A percentile compares a stretch with the other conserved stretches of the same genome.
phyloP scores from a whole-genome alignment of 208 protist species.

The Trypanosoma congolense region DNA sequence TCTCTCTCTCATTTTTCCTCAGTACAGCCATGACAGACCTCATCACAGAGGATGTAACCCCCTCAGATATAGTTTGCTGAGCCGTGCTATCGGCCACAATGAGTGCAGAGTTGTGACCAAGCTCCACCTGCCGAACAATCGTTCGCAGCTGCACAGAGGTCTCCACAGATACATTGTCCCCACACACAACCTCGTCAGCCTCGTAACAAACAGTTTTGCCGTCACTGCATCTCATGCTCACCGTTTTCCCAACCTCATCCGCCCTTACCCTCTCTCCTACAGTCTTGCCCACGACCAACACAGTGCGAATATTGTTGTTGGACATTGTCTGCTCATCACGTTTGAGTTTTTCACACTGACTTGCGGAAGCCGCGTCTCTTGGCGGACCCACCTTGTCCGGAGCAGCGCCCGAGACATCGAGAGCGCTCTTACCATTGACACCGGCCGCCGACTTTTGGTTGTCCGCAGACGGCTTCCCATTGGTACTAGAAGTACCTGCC shows the following conservation, averaged over 20 bases:
- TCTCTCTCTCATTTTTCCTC: conserved; percentile 19
- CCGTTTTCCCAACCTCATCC: conserved; percentile 18
- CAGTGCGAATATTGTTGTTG: conserved; percentile 5
- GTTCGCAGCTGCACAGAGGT: conserved; percentile 27
- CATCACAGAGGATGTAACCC: conserved; percentile 21
- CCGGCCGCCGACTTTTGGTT: not conserved
- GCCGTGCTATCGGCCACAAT: conserved; percentile 36
- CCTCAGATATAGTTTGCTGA: conserved; percentile 13
- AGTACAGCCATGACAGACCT: conserved; percentile 25
- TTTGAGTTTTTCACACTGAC: not conserved
- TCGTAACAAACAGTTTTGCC: conserved; percentile 34
- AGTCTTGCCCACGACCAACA: conserved; percentile 5
- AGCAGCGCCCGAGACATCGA: no score
- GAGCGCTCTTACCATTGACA: not conserved
- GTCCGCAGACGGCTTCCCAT: not conserved
- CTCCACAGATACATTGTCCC: conserved; percentile 10
- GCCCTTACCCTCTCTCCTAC: conserved; percentile 7
- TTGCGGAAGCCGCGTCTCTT: not conserved
- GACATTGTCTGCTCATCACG: not conserved
- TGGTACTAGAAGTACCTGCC: not conserved
- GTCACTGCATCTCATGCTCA: conserved; percentile 16
- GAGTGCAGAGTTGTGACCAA: conserved; percentile 49
- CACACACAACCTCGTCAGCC: conserved; percentile 18
- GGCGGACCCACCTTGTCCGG: no score
- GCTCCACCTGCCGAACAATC: conserved; percentile 40